These are phyloP conservation scores for Cladosporium sp. DNA, from an alignment of 2,329 filamentous ascomycete species.

Conservation along the genomic window DNA sequence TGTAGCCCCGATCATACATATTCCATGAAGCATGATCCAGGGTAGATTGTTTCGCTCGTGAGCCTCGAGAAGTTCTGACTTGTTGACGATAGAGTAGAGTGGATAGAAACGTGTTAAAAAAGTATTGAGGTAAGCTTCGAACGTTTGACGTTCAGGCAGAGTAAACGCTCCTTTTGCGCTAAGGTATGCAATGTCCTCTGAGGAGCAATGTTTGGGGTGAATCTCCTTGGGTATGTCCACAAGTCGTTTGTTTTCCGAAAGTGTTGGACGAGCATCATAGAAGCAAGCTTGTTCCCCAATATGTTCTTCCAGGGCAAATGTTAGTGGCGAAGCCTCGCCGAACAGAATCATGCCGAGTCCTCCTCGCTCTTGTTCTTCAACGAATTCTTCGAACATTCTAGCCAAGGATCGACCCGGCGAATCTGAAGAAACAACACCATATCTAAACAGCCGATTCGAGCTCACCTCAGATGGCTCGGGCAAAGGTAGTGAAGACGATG, in stretches of 20 bases:
- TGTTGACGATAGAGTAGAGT: conserved; percentile 2
- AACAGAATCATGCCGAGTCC: conserved; percentile 3
- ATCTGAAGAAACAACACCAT: neutral
- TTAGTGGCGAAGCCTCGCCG: neutral
- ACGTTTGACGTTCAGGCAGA: neutral
- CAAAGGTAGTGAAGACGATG: no score
- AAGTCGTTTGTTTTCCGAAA: neutral
- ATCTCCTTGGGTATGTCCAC: neutral
- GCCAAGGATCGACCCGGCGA: neutral
- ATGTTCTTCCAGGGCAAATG: conserved; percentile 3
- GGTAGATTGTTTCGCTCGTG: neutral
- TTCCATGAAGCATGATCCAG: conserved; percentile 5
- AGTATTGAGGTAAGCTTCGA: neutral
- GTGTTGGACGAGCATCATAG: conserved; percentile 3
- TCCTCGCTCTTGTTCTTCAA: neutral
- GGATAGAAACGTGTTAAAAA: conserved; percentile 8
- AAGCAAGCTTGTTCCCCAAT: conserved; percentile 1
- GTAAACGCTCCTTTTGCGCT: conserved; percentile 4
- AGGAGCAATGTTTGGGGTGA: neutral
- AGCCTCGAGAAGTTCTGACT: neutral
- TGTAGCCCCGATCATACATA: neutral
- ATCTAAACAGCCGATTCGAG: neutral
- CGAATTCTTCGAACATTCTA: conserved; percentile 1
- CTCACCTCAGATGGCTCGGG: no score
- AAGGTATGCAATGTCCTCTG: conserved; percentile 7